Evolutionary conservation across 2,329 filamentous ascomycete species (phyloP).

Genomic region (Colletotrichum gloeosporioides): DNA sequence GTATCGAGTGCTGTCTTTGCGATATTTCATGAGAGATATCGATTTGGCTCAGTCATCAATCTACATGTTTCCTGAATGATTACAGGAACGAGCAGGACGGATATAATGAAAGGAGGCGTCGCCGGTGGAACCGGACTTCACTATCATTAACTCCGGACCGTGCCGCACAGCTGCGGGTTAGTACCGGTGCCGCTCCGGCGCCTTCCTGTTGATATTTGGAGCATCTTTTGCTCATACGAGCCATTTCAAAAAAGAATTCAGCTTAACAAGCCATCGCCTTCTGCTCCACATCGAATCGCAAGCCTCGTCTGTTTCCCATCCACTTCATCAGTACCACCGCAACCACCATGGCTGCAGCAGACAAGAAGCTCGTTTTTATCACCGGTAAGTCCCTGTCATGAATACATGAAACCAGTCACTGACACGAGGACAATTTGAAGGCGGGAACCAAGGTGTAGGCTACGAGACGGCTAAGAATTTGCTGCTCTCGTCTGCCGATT

Average conservation of each 20-base stretch:
- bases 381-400: background rate
- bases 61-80: background rate
- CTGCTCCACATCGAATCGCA: background rate
- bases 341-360: background rate
- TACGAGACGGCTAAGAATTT: background rate
- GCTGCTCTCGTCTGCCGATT: constrained; percentile 13
- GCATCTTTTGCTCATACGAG: background rate
- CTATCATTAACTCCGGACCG: background rate
- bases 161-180: background rate
- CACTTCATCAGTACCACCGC: background rate
- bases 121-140: background rate
- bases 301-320: background rate
- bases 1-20: background rate
- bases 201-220: background rate
- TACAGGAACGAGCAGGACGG: background rate
- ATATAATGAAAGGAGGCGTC: background rate
- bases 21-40: background rate
- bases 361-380: background rate
- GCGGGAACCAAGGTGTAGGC: background rate
- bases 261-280: background rate
- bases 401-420: background rate
- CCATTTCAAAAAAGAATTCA: background rate
- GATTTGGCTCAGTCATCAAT: background rate
- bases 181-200: background rate
- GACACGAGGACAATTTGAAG: background rate